phyloP scores from a whole-genome alignment of 495 filamentous ascomycete species.

The Parathielavia hyrcaniae region DNA sequence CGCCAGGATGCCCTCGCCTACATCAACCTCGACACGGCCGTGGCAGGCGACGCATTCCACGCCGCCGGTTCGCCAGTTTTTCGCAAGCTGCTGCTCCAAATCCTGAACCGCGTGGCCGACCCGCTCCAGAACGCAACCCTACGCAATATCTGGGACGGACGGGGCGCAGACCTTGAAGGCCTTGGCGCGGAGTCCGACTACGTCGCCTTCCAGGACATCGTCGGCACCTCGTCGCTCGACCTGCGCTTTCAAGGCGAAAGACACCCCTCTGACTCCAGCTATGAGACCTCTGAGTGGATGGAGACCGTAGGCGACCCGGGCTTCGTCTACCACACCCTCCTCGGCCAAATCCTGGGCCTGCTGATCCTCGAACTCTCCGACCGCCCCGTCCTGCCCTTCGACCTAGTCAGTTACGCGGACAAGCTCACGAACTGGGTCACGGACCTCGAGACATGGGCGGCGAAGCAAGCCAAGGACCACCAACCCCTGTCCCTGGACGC shows the following conservation, averaged over 20 bases:
- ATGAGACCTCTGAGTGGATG: conserved; percentile 89
- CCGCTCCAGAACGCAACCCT: conserved; percentile 67
- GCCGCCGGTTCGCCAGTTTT: conserved; percentile 77
- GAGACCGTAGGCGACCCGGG: conserved; percentile 67
- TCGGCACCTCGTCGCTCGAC: conserved; percentile 85
- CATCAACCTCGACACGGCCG: conserved; percentile 85
- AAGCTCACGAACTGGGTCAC: conserved; percentile 55
- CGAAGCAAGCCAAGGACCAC: conserved; percentile 28
- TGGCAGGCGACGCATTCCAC: conserved; percentile 64
- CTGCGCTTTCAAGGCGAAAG: conserved; percentile 64
- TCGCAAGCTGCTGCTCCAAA: conserved; percentile 59
- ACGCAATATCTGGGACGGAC: conserved; percentile 67
- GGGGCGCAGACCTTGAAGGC: conserved; percentile 55
- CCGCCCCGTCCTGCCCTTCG: conserved; percentile 72
- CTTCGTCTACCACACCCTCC: conserved; percentile 71
- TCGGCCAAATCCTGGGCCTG: conserved; percentile 74
- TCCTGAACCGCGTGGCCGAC: conserved; percentile 67
- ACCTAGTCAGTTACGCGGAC: conserved; percentile 58
- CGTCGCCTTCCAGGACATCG: conserved; percentile 86
- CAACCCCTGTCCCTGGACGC: conserved; percentile 48
- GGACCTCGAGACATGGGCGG: conserved; percentile 59
- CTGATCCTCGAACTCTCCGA: conserved; percentile 83
- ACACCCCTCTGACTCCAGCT: conserved; percentile 76
- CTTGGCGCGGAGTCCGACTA: conserved; percentile 83
- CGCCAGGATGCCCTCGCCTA: conserved; percentile 72